Conservation (phyloP, 371 early-diverging fungal species). For the Mortierella sp. region DNA sequence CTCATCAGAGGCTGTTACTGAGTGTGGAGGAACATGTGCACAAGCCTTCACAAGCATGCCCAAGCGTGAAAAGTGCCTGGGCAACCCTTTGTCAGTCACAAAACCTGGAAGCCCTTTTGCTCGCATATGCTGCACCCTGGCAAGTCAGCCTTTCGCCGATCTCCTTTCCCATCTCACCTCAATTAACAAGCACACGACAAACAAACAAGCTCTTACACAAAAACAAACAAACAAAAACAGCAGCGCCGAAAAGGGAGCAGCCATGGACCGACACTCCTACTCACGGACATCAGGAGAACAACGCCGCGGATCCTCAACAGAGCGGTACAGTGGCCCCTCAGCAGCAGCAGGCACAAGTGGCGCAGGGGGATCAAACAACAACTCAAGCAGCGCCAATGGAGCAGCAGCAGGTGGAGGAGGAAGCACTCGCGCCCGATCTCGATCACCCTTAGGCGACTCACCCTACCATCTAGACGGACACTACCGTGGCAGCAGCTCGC, state of each 20-base stretch:
- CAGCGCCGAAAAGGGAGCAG: too few species aligned
- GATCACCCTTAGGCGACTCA: constrained; percentile 43
- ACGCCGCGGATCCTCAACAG: constrained; percentile 50
- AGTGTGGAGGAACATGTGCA: too few species aligned
- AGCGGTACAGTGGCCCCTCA: constrained; percentile 35
- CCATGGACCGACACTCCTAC: constrained; percentile 56
- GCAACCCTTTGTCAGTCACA: neutral
- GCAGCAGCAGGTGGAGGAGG: constrained; percentile 19
- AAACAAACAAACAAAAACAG: neutral
- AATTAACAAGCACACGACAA: neutral
- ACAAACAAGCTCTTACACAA: neutral
- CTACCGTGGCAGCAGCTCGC: constrained; percentile 42
- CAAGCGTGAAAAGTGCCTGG: neutral
- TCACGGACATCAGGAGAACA: constrained; percentile 47
- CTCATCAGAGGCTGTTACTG: too few species aligned
- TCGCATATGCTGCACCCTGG: neutral
- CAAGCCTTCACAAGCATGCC: too few species aligned
- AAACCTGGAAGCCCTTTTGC: neutral
- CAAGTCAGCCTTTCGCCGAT: neutral
- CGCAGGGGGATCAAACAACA: constrained; percentile 20
- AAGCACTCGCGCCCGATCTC: constrained; percentile 27
- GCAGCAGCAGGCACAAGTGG: neutral
- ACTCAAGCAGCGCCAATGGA: constrained; percentile 11
- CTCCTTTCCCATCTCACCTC: neutral
- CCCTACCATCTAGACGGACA: constrained; percentile 53